phyloP scores from a whole-genome alignment of 2,329 filamentous ascomycete genomes.

The Endothia cerciana region DNA sequence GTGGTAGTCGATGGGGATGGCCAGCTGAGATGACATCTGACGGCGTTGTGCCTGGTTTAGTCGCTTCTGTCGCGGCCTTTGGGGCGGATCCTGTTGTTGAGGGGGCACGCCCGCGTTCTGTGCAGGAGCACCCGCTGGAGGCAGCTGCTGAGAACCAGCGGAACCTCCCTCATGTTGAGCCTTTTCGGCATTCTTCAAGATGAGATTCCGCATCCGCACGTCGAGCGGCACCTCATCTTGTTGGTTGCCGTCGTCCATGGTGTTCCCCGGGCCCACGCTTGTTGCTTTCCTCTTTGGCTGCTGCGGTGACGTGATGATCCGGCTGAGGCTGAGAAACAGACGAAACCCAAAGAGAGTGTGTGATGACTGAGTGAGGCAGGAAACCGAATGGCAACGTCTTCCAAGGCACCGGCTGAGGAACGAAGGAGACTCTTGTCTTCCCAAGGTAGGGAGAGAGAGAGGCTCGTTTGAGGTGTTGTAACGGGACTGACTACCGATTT shows the following conservation, averaged over 20 bases:
- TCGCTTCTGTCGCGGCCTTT: slow-evolving; percentile 50
- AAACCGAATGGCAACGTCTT: not conserved
- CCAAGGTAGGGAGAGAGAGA: not conserved
- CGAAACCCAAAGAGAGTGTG: not conserved
- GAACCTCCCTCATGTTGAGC: slow-evolving; percentile 7
- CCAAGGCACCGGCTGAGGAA: not conserved
- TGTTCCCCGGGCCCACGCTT: not conserved
- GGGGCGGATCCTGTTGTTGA: slow-evolving; percentile 22
- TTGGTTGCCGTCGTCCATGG: slow-evolving; percentile 22
- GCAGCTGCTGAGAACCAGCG: slow-evolving; percentile 7
- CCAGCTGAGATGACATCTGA: slow-evolving; percentile 63
- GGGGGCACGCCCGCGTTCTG: slow-evolving; percentile 11
- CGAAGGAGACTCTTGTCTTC: not conserved
- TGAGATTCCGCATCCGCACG: slow-evolving; percentile 33
- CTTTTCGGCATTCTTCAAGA: slow-evolving; percentile 30
- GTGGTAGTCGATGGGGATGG: slow-evolving; percentile 58
- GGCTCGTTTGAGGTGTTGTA: not conserved
- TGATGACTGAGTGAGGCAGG: no score
- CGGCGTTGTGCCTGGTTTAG: slow-evolving; percentile 67
- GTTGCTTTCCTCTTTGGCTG: not conserved
- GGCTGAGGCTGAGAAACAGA: not conserved
- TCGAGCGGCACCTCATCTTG: slow-evolving; percentile 31
- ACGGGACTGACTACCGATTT: not conserved
- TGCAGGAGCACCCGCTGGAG: not conserved
- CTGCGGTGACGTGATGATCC: not conserved